These are phyloP conservation scores for Ophiostoma sp. DNA, from an alignment of 2,329 filamentous ascomycete species.

Conservation along the genomic window DNA sequence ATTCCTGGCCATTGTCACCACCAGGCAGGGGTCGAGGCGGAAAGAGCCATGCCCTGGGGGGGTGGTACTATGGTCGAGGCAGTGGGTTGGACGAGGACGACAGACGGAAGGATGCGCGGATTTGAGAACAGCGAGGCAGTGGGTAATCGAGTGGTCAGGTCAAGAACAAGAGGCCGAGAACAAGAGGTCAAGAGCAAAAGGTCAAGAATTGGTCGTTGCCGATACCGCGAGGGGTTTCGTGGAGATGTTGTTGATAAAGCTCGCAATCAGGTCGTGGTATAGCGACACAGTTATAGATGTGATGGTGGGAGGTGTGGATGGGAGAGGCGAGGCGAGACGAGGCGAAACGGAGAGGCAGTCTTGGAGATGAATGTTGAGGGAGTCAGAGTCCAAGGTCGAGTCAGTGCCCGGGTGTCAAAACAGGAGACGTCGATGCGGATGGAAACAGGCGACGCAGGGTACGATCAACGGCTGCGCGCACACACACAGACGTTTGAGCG, in stretches of 20 bases:
- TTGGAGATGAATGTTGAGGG: background rate
- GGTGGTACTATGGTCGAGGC: background rate
- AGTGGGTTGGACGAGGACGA: too few species aligned
- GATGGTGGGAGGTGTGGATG: background rate
- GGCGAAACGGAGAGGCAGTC: background rate
- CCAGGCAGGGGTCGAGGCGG: constrained; percentile 24
- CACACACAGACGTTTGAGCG: constrained; percentile 1
- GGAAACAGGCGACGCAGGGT: background rate
- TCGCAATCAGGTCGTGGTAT: too few species aligned
- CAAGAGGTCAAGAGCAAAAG: too few species aligned
- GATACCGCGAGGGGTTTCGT: too few species aligned
- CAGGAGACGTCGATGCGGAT: background rate
- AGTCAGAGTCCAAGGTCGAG: background rate
- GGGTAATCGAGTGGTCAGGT: too few species aligned
- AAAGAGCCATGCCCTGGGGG: constrained; percentile 21
- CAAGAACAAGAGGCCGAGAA: too few species aligned
- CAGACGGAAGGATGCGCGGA: too few species aligned
- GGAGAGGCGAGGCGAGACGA: too few species aligned
- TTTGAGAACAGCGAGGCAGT: too few species aligned
- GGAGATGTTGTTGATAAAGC: too few species aligned
- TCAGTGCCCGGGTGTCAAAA: background rate
- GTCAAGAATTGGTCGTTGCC: too few species aligned
- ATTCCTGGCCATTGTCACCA: constrained; percentile 61
- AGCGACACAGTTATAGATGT: too few species aligned
- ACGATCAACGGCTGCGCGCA: constrained; percentile 12